Conservation (phyloP, 1,284 basidiomycete genomes). For the Heterobasidion parviporum region DNA sequence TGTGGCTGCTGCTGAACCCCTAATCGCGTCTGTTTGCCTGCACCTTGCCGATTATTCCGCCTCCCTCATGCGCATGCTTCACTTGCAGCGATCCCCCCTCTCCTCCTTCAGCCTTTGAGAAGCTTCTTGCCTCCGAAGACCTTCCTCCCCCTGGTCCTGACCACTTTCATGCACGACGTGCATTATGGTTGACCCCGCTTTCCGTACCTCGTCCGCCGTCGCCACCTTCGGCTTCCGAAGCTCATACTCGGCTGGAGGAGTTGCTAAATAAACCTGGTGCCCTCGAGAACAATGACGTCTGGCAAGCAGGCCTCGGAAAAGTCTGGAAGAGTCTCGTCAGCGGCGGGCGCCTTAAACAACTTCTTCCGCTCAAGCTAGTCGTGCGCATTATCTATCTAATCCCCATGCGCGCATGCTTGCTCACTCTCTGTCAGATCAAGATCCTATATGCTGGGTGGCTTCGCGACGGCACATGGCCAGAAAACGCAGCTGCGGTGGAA, state of each 20-base stretch:
- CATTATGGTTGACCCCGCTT: slow-evolving; percentile 43
- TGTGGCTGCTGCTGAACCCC: too few species aligned
- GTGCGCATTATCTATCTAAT: slow-evolving; percentile 31
- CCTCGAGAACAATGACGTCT: slow-evolving; percentile 41
- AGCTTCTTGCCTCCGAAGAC: slow-evolving; percentile 23
- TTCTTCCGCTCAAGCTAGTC: slow-evolving; percentile 51
- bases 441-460: slow-evolving; percentile 67
- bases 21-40: too few species aligned
- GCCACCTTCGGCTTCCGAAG: slow-evolving; percentile 24
- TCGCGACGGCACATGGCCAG: slow-evolving; percentile 67
- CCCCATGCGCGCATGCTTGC: slow-evolving; percentile 1
- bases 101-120: slow-evolving; percentile 26
- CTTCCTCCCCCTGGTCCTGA: slow-evolving; percentile 58
- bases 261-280: slow-evolving; percentile 41
- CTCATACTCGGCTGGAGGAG: slow-evolving; percentile 40
- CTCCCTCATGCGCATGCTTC: too few species aligned
- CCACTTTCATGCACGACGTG: slow-evolving; percentile 51
- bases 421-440: slow-evolving; percentile 40
- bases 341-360: slow-evolving; percentile 48
- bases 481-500: slow-evolving; percentile 31
- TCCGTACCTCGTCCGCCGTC: slow-evolving; percentile 9
- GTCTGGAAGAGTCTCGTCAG: slow-evolving; percentile 55
- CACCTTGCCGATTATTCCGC: too few species aligned
- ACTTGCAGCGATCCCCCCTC: neutral
- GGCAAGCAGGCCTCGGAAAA: slow-evolving; percentile 47